Evolutionary conservation across 2,329 filamentous ascomycete genomes (phyloP).

Genomic region (Curvularia hawaiiensis): DNA sequence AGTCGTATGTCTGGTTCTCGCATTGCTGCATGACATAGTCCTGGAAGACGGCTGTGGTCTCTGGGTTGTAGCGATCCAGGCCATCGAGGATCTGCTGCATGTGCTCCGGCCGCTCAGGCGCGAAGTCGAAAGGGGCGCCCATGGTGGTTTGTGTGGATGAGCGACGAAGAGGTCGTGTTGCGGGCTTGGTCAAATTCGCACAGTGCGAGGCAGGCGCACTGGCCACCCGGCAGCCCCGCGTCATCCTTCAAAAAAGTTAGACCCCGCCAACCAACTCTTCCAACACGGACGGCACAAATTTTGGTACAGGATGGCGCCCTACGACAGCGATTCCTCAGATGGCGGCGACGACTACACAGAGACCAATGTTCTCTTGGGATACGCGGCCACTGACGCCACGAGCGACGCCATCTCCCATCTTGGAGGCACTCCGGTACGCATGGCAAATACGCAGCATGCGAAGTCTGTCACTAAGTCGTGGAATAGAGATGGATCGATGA

Average conservation of each 20-base stretch:
- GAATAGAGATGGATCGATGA: constrained; percentile 77
- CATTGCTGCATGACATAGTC: constrained; percentile 94
- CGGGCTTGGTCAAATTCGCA: constrained; percentile 25
- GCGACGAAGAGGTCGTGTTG: constrained; percentile 29
- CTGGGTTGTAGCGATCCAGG: constrained; percentile 97
- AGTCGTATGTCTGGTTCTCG: constrained; percentile 91
- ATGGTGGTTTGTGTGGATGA: constrained; percentile 46
- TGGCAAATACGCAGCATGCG: constrained; percentile 6
- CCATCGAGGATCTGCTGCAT: constrained; percentile 95
- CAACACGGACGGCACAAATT: neutral
- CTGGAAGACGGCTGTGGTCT: constrained; percentile 92
- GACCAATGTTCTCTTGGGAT: constrained; percentile 89
- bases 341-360: constrained; percentile 71
- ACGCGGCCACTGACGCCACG: constrained; percentile 77
- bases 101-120: constrained; percentile 87
- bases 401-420: constrained; percentile 87
- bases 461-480: constrained; percentile 13
- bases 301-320: constrained; percentile 65
- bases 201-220: constrained; percentile 22
- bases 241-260: constrained; percentile 16
- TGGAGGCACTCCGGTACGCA: constrained; percentile 81
- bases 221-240: constrained; percentile 16
- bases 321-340: constrained; percentile 85
- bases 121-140: constrained; percentile 75
- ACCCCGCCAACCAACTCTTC: constrained; percentile 10